phyloP scores from a whole-genome alignment of 108 stramenopile species.

The Nitzschia sp. region DNA sequence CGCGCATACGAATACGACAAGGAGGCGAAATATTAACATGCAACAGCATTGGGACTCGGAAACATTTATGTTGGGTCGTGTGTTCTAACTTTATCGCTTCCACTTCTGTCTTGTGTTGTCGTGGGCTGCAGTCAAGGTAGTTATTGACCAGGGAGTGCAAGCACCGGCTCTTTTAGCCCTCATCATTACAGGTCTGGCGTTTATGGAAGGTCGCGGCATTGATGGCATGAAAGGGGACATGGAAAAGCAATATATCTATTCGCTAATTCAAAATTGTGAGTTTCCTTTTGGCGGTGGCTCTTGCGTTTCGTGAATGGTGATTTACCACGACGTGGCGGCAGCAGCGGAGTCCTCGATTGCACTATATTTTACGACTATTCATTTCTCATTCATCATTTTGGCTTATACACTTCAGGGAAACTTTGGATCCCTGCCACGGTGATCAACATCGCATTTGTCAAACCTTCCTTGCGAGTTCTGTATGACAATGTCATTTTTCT shows the following conservation, averaged over 20 bases:
- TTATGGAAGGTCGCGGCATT: conserved; percentile 27
- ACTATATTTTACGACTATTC: no score
- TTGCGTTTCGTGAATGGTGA: not conserved
- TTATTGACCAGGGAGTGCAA: conserved; percentile 44
- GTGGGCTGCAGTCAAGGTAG: conserved; percentile 31
- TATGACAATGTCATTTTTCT: conserved; percentile 48
- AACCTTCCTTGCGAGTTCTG: conserved; percentile 37
- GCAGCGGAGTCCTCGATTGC: no score
- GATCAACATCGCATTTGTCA: conserved; percentile 46
- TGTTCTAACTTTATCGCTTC: no score
- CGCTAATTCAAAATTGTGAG: conserved; percentile 47
- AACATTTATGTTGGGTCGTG: no score
- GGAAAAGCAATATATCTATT: conserved; percentile 16
- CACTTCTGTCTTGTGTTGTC: not conserved
- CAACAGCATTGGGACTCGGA: no score
- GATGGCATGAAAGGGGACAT: conserved; percentile 27
- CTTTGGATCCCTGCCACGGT: conserved; percentile 46
- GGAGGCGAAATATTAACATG: no score
- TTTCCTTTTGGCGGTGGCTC: not conserved
- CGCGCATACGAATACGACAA: no score
- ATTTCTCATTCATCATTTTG: not conserved
- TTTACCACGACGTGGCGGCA: not conserved
- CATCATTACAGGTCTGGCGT: conserved; percentile 28
- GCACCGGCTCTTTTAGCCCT: conserved; percentile 35
- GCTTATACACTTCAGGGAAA: conserved; percentile 29